Conservation (phyloP, 2,329 filamentous ascomycete species). For the Alternaria rosae region DNA sequence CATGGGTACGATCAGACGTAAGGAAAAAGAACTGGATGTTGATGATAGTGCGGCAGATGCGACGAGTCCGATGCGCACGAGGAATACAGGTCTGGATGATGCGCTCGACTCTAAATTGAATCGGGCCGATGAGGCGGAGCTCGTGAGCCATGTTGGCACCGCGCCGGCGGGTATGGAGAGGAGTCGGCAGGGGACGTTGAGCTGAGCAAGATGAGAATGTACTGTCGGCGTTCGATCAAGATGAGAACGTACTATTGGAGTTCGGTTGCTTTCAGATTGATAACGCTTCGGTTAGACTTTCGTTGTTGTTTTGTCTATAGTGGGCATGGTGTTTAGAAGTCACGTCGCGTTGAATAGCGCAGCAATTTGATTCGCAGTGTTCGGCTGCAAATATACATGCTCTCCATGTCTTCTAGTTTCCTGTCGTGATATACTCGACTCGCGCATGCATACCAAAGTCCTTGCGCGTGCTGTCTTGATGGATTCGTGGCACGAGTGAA, state of each 20-base stretch:
- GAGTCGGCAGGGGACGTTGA: constrained; percentile 37
- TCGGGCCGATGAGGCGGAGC: constrained; percentile 26
- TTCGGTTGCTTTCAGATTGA: neutral
- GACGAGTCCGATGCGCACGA: constrained; percentile 45
- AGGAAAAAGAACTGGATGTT: constrained; percentile 50
- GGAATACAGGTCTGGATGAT: constrained; percentile 37
- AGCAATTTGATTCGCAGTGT: neutral
- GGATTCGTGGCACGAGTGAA: neutral
- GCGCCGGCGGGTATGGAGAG: constrained; percentile 40
- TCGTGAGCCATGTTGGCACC: constrained; percentile 33
- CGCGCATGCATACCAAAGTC: neutral
- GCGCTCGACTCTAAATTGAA: constrained; percentile 20
- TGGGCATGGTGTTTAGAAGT: neutral
- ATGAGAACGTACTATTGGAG: neutral
- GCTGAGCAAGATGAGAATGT: neutral
- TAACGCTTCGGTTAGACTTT: neutral
- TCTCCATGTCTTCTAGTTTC: neutral
- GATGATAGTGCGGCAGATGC: constrained; percentile 53
- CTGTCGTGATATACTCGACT: neutral
- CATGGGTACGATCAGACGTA: constrained; percentile 27
- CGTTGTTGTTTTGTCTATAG: neutral
- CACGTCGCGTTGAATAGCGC: neutral
- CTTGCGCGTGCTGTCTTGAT: neutral
- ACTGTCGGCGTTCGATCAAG: neutral
- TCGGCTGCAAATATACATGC: neutral